A percentile compares a stretch with the other conserved stretches of the same genome.
Evolutionary conservation across 2,329 filamentous ascomycete species (phyloP).

Genomic region (Ophiognomonia clavigignenti-juglandacearum): DNA sequence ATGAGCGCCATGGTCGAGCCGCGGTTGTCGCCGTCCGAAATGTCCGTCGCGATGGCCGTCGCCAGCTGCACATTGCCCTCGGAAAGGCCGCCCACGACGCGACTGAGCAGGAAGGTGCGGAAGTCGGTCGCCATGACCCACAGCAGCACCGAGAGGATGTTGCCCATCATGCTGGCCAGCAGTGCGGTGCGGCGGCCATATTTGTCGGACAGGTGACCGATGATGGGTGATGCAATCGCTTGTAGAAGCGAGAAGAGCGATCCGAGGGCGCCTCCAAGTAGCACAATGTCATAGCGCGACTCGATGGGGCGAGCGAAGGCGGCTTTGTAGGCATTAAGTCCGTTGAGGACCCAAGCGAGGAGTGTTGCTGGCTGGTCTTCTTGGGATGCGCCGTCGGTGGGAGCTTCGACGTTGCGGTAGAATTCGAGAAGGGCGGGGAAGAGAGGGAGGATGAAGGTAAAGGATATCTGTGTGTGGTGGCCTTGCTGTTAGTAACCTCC

Average conservation of each 20-base stretch:
- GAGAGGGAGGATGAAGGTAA: constrained; percentile 95
- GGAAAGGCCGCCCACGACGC: constrained; percentile 85
- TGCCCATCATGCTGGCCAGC: constrained; percentile 86
- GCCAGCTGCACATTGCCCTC: constrained; percentile 97
- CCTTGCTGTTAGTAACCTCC: too few species aligned
- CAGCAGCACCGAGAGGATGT: constrained; percentile 86
- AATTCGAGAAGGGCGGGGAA: constrained; percentile 95
- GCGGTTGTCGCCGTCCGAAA: constrained; percentile 78
- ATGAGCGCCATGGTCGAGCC: constrained; percentile 95
- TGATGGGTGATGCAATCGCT: constrained; percentile 85
- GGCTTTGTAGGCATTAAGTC: constrained; percentile 91
- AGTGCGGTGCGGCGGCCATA: constrained; percentile 84
- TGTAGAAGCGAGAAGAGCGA: constrained; percentile 90
- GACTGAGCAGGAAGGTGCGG: constrained; percentile 89
- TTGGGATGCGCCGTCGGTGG: constrained; percentile 30
- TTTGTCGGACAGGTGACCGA: constrained; percentile 81
- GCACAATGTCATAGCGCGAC: constrained; percentile 92
- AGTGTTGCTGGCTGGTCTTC: constrained; percentile 51
- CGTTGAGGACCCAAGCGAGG: constrained; percentile 72
- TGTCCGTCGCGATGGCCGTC: constrained; percentile 93
- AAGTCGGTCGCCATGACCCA: constrained; percentile 96
- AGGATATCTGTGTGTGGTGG: constrained; percentile 68
- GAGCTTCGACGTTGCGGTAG: constrained; percentile 80
- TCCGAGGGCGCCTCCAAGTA: constrained; percentile 88
- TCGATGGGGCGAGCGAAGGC: constrained; percentile 90